phyloP scores from a whole-genome alignment of 2,329 filamentous ascomycete species.

The Exophiala sp. region DNA sequence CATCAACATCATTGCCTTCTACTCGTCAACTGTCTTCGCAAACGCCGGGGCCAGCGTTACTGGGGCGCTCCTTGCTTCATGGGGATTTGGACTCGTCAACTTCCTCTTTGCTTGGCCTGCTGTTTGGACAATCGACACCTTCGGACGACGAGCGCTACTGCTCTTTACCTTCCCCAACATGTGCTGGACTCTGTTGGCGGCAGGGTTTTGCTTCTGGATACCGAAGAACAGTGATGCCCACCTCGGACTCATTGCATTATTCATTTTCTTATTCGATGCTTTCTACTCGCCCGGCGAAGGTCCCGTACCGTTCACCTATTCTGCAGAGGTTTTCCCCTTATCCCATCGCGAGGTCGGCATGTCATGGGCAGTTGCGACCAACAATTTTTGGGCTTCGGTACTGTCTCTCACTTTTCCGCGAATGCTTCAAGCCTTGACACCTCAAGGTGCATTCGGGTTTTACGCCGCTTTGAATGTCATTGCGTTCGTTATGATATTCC shows the following conservation, averaged over 20 bases:
- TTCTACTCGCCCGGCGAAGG: slow-evolving; percentile 55
- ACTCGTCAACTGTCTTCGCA: slow-evolving; percentile 55
- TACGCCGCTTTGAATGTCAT: slow-evolving; percentile 51
- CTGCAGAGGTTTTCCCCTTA: slow-evolving; percentile 60
- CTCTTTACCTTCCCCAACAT: slow-evolving; percentile 61
- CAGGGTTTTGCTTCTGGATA: slow-evolving; percentile 50
- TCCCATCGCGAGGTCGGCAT: slow-evolving; percentile 53
- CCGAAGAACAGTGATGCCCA: slow-evolving; percentile 37
- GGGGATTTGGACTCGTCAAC: slow-evolving; percentile 61
- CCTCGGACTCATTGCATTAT: slow-evolving; percentile 39
- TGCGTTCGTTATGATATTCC: slow-evolving; percentile 59
- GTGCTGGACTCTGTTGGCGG: slow-evolving; percentile 48
- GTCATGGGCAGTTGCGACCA: slow-evolving; percentile 43
- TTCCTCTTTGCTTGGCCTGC: slow-evolving; percentile 61
- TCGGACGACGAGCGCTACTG: slow-evolving; percentile 59
- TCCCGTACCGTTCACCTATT: slow-evolving; percentile 61
- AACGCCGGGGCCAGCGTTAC: slow-evolving; percentile 53
- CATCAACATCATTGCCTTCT: slow-evolving; percentile 71
- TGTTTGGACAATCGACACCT: slow-evolving; percentile 57
- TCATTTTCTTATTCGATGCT: slow-evolving; percentile 42
- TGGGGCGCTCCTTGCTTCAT: slow-evolving; percentile 56
- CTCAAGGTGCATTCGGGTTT: slow-evolving; percentile 55
- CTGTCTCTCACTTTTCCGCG: slow-evolving; percentile 48
- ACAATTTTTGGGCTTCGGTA: slow-evolving; percentile 45
- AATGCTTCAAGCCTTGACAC: slow-evolving; percentile 44